These are phyloP conservation scores for Saussurea involucrata DNA, from an alignment of 129 eudicot species.

Conservation along the genomic window DNA sequence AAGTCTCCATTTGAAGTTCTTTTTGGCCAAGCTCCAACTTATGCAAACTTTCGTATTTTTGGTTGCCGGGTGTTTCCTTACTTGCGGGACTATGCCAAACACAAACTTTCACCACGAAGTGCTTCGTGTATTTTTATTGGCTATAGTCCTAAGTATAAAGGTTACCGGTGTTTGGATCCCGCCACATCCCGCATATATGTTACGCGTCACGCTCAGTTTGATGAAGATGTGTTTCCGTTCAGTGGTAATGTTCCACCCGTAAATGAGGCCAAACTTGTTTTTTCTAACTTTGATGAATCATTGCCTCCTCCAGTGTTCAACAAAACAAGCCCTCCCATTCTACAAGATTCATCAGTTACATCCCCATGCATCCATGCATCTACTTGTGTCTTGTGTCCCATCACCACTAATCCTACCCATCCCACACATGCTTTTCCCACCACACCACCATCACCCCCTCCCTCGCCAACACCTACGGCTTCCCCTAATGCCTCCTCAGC, in stretches of 20 bases:
- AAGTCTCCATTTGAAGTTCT: no score
- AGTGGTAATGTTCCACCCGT: neutral
- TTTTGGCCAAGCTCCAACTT: no score
- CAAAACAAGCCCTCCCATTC: neutral
- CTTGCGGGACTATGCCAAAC: neutral
- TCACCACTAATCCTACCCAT: neutral
- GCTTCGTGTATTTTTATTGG: neutral
- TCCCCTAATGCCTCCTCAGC: no score
- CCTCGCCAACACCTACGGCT: no score
- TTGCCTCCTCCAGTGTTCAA: neutral
- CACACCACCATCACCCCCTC: neutral
- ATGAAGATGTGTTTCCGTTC: neutral
- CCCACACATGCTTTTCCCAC: neutral
- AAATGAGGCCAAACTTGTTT: no score
- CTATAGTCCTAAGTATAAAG: neutral
- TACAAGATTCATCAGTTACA: neutral
- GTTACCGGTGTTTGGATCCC: neutral
- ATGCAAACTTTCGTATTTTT: neutral
- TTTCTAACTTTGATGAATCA: neutral
- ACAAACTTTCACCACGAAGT: no score
- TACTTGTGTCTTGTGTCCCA: neutral
- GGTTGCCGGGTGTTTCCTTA: neutral
- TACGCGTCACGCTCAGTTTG: neutral
- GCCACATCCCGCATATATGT: neutral
- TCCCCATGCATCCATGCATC: neutral